phyloP scores from a whole-genome alignment of 2,329 filamentous ascomycete species.

The Uncinocarpus reesii region DNA sequence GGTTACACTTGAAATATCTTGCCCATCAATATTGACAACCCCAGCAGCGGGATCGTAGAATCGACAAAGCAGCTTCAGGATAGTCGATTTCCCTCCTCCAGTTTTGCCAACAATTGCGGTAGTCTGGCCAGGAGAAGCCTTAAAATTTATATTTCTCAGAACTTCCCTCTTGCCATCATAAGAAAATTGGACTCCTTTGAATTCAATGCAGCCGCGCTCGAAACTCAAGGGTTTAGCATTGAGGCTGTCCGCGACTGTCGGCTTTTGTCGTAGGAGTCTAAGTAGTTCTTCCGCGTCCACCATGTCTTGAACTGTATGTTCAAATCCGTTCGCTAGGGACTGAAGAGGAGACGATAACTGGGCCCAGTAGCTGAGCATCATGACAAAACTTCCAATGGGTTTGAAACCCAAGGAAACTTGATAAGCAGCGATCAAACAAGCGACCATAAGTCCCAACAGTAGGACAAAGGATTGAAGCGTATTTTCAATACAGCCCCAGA shows the following conservation, averaged over 20 bases:
- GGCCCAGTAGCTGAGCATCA: slow-evolving; percentile 56
- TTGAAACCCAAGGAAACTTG: slow-evolving; percentile 42
- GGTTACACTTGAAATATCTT: slow-evolving; percentile 49
- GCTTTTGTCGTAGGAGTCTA: slow-evolving; percentile 40
- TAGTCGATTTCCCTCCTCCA: slow-evolving; percentile 49
- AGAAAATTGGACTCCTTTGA: slow-evolving; percentile 43
- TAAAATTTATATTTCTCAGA: slow-evolving; percentile 41
- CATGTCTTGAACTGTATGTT: slow-evolving; percentile 43
- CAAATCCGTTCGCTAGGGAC: slow-evolving; percentile 42
- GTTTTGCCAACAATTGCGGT: slow-evolving; percentile 49
- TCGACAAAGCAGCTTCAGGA: slow-evolving; percentile 46
- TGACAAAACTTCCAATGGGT: slow-evolving; percentile 53
- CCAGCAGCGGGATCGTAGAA: slow-evolving; percentile 45
- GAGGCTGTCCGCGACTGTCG: slow-evolving; percentile 34
- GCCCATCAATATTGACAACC: slow-evolving; percentile 43
- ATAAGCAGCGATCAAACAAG: slow-evolving; percentile 44
- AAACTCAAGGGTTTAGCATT: slow-evolving; percentile 33
- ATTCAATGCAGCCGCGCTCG: slow-evolving; percentile 38
- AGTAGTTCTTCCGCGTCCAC: slow-evolving; percentile 52
- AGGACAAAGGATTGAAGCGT: slow-evolving; percentile 40
- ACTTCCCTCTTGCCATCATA: slow-evolving; percentile 43
- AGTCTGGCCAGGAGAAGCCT: slow-evolving; percentile 41
- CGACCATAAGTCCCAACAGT: slow-evolving; percentile 40
- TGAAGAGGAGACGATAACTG: slow-evolving; percentile 41
- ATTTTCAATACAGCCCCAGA: slow-evolving; percentile 27